These are phyloP conservation scores for Fusarium gaditjirri DNA, from an alignment of 2,329 filamentous ascomycete genomes.

Conservation along the genomic window DNA sequence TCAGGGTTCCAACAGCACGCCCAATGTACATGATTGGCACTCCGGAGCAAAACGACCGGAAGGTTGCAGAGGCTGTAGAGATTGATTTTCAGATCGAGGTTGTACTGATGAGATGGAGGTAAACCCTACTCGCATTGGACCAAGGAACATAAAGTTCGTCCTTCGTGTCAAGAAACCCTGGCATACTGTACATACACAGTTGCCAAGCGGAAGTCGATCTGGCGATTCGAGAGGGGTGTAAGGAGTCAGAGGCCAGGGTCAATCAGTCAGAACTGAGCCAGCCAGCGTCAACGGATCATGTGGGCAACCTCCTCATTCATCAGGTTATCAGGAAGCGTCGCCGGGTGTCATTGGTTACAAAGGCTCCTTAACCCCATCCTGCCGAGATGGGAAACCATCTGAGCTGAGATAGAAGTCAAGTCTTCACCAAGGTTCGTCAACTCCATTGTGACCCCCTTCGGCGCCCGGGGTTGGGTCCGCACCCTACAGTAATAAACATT, in stretches of 20 bases:
- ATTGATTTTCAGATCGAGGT: slow-evolving; percentile 2
- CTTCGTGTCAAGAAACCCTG: slow-evolving; percentile 17
- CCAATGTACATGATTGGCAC: slow-evolving; percentile 5
- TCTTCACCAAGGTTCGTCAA: slow-evolving; percentile 21
- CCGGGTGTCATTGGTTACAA: slow-evolving; percentile 16
- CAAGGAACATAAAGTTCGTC: slow-evolving; percentile 15
- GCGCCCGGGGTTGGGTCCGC: slow-evolving; percentile 28
- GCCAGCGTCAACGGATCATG: slow-evolving; percentile 9
- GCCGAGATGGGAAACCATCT: slow-evolving; percentile 13
- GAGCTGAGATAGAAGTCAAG: slow-evolving; percentile 9
- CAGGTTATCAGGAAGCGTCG: slow-evolving; percentile 18
- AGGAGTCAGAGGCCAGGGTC: slow-evolving; percentile 2
- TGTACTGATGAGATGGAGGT: slow-evolving; percentile 4
- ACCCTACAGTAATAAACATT: slow-evolving; percentile 21
- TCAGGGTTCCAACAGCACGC: slow-evolving; percentile 17
- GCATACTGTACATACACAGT: slow-evolving; percentile 5
- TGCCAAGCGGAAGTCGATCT: slow-evolving; percentile 33
- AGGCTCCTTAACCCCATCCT: background rate
- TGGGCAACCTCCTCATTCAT: slow-evolving; percentile 15
- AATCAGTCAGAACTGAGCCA: background rate
- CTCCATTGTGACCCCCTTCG: slow-evolving; percentile 21
- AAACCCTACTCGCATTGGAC: slow-evolving; percentile 4
- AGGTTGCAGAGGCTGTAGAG: background rate
- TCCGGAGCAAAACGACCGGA: slow-evolving; percentile 43
- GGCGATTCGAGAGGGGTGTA: slow-evolving; percentile 26